Conservation (phyloP, 768 basidiomycete species). For the Sutorius australiensis region DNA sequence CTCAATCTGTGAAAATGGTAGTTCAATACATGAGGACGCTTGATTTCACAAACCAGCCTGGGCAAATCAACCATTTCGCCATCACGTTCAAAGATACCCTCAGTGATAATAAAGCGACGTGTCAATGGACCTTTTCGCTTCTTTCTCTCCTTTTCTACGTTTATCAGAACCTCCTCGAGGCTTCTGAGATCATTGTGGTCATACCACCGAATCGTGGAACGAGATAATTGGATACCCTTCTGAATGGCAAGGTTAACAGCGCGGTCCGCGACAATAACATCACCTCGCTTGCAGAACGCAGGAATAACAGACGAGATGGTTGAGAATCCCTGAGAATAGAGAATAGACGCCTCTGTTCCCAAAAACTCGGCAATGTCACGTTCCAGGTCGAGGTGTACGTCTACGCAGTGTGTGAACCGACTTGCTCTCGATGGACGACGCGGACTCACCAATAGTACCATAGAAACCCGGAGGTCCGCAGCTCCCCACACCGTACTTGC, state of each 20-base stretch:
- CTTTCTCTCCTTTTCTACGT: constrained; percentile 83
- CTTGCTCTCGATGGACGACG: background rate
- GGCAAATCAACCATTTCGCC: constrained; percentile 91
- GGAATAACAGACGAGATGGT: constrained; percentile 93
- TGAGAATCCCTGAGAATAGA: constrained; percentile 92
- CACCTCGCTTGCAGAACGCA: constrained; percentile 95
- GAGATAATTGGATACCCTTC: constrained; percentile 91
- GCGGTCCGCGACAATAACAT: constrained; percentile 98
- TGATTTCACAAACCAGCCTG: constrained; percentile 62
- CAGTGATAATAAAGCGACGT: constrained; percentile 91
- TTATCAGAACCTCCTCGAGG: constrained; percentile 82
- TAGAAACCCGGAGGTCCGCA: constrained; percentile 98
- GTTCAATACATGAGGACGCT: background rate
- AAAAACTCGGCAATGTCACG: constrained; percentile 87
- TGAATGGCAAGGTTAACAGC: constrained; percentile 94
- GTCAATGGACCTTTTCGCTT: constrained; percentile 81
- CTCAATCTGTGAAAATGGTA: constrained; percentile 63
- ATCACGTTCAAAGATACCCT: constrained; percentile 95
- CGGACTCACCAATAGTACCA: constrained; percentile 78
- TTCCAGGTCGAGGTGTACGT: constrained; percentile 89
- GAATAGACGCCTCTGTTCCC: constrained; percentile 82
- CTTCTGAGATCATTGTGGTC: constrained; percentile 94
- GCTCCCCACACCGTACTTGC: constrained; percentile 88
- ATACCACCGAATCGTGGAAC: constrained; percentile 90
- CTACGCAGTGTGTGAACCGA: constrained; percentile 37